A percentile compares a stretch with the other conserved stretches of the same genome.
Evolutionary conservation across 2,329 filamentous ascomycete species (phyloP).

Genomic region (Neofusicoccum sp.): DNA sequence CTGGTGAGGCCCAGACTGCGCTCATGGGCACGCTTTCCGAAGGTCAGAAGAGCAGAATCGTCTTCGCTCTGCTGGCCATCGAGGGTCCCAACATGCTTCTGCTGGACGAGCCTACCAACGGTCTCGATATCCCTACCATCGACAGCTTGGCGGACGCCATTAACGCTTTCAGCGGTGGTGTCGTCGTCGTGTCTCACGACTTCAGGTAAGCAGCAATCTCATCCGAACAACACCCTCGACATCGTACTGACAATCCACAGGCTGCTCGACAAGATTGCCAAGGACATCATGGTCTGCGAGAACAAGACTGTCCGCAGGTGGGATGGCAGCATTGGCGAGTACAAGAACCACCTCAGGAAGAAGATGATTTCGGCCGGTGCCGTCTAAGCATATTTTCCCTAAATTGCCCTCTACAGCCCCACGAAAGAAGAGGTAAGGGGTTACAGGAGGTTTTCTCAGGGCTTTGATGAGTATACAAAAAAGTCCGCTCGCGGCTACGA

Average conservation of each 20-base stretch:
- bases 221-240: neutral
- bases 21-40: slow-evolving; percentile 98
- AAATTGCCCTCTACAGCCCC: neutral
- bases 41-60: slow-evolving; percentile 96
- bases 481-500: slow-evolving; percentile 10
- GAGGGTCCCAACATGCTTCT: slow-evolving; percentile 96
- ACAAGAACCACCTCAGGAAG: slow-evolving; percentile 98
- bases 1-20: slow-evolving; percentile 89
- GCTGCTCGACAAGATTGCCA: slow-evolving; percentile 98
- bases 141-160: slow-evolving; percentile 97
- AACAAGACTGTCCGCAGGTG: slow-evolving; percentile 90
- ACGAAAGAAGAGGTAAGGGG: neutral
- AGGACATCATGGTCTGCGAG: slow-evolving; percentile 99
- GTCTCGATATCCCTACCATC: slow-evolving; percentile 97
- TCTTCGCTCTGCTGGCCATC: slow-evolving; percentile 93
- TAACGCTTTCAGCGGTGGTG: slow-evolving; percentile 93
- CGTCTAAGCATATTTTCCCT: slow-evolving; percentile 58
- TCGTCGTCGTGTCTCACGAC: slow-evolving; percentile 97
- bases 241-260: slow-evolving; percentile 52
- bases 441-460: neutral
- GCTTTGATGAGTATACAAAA: slow-evolving; percentile 7
- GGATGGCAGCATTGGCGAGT: slow-evolving; percentile 85
- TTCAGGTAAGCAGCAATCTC: slow-evolving; percentile 70
- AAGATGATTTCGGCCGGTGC: slow-evolving; percentile 92
- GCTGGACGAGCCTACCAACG: slow-evolving; percentile 98